A percentile compares a stretch with the other conserved stretches of the same genome.
These are phyloP conservation scores for Fonsecaea erecta DNA, from an alignment of 2,329 filamentous ascomycete genomes.

Conservation along the genomic window DNA sequence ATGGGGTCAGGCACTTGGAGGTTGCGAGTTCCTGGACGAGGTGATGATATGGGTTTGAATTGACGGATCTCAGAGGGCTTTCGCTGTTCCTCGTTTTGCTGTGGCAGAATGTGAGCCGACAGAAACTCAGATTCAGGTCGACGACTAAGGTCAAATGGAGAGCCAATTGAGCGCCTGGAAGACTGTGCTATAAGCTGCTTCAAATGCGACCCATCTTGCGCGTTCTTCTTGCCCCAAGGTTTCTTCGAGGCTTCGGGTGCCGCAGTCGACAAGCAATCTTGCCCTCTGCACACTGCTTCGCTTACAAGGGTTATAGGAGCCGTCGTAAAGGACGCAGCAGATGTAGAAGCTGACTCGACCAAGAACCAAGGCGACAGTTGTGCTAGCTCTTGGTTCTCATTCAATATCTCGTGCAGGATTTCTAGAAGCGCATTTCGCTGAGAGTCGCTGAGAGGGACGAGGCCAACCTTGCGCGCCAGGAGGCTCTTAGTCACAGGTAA, in stretches of 20 bases:
- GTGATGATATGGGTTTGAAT: not conserved
- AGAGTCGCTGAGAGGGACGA: conserved; percentile 7
- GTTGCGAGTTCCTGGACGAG: not conserved
- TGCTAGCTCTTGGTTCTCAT: conserved; percentile 40
- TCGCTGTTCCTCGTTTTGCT: conserved; percentile 28
- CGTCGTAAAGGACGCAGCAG: not conserved
- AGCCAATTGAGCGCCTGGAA: conserved; percentile 19
- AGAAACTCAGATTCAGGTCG: not conserved
- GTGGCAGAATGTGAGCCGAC: conserved; percentile 6
- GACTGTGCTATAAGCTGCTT: conserved; percentile 22
- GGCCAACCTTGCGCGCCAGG: conserved; percentile 23
- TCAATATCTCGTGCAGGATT: conserved; percentile 40
- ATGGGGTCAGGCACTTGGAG: not conserved
- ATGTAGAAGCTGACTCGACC: not conserved
- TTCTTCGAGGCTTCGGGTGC: not conserved
- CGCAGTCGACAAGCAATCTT: conserved; percentile 7
- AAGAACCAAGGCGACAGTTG: conserved; percentile 39
- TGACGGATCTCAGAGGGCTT: conserved; percentile 11
- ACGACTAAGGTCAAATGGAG: conserved; percentile 20
- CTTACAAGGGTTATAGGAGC: conserved; percentile 7
- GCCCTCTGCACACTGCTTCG: not conserved
- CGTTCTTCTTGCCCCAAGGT: not conserved
- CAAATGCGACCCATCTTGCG: conserved; percentile 18
- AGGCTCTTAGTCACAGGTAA: conserved; percentile 32
- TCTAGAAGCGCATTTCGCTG: conserved; percentile 40